Percentiles rank a stretch among this genome's conserved stretches.
Evolutionary conservation across 192 early-diverging fungal genomes (phyloP).

Genomic region (Linnemannia schmuckeri): DNA sequence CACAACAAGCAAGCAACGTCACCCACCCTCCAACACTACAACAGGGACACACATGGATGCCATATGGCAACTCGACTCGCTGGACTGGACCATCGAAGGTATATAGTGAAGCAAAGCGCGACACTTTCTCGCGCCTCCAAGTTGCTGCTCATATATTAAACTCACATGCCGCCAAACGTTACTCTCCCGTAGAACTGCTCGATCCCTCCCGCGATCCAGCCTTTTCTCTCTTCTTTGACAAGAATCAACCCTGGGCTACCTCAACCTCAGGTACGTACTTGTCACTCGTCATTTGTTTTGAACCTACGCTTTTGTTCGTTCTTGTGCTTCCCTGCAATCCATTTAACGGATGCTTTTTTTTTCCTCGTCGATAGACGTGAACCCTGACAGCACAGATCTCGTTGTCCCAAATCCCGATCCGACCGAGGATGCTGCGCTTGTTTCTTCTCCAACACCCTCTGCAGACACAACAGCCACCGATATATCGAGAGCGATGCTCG

Average conservation of each 20-base stretch:
- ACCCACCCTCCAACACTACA: background rate
- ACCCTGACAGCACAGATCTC: background rate
- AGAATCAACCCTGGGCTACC: background rate
- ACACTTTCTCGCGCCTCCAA: background rate
- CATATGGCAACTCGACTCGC: background rate
- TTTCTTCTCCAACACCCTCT: background rate
- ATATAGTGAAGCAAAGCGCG: background rate
- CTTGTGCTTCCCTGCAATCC: background rate
- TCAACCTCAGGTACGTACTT: background rate
- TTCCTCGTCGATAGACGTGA: background rate
- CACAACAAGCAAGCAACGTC: background rate
- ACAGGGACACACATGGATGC: background rate
- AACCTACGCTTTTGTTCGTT: background rate
- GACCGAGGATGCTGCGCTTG: background rate
- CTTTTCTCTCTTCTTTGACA: background rate
- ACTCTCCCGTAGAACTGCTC: background rate
- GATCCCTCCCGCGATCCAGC: background rate
- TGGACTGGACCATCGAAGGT: background rate
- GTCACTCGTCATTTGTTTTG: background rate
- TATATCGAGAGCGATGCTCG: background rate
- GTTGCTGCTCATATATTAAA: background rate
- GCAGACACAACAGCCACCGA: background rate
- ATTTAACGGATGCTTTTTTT: background rate
- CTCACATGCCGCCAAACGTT: background rate
- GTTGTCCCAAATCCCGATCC: background rate